A percentile compares a stretch with the other conserved stretches of the same genome.
Evolutionary conservation across 768 basidiomycete genomes (phyloP).

Genomic region (Bullera alba): DNA sequence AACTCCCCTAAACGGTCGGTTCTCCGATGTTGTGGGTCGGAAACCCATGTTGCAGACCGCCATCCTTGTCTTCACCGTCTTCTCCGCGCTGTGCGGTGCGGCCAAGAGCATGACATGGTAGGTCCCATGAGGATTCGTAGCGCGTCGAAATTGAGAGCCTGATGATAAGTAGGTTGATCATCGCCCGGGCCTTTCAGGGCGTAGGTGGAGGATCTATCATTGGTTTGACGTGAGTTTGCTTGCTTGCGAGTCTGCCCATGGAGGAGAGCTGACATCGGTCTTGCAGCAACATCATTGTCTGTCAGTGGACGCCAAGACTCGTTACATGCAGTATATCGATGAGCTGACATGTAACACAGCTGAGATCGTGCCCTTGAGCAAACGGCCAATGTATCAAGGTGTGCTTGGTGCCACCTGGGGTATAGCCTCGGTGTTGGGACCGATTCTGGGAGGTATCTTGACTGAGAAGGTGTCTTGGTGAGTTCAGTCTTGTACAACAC

Average conservation of each 20-base stretch:
- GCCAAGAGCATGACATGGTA: conserved; percentile 30
- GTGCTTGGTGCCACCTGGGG: conserved; percentile 64
- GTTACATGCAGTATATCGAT: not conserved
- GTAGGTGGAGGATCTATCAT: conserved; percentile 41
- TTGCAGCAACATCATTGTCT: conserved; percentile 21
- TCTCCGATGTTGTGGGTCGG: conserved; percentile 38
- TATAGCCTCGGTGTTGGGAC: conserved; percentile 63
- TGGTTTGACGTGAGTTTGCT: conserved; percentile 24
- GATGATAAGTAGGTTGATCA: conserved; percentile 24
- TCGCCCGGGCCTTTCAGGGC: conserved; percentile 34
- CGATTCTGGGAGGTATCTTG: conserved; percentile 64
- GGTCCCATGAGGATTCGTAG: too few species aligned
- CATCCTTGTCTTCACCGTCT: conserved; percentile 31
- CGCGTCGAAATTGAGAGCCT: too few species aligned
- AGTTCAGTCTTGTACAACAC: too few species aligned
- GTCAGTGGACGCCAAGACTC: conserved; percentile 7
- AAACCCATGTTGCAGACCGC: conserved; percentile 37
- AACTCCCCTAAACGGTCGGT: conserved; percentile 31
- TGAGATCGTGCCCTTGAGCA: conserved; percentile 73
- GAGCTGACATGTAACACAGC: conserved; percentile 3
- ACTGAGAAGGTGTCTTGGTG: conserved; percentile 21
- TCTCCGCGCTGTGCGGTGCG: conserved; percentile 39
- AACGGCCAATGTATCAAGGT: conserved; percentile 69
- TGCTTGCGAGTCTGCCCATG: not conserved
- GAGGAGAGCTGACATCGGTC: not conserved